Evolutionary conservation across 2,329 filamentous ascomycete species (phyloP).

Genomic region (Seiridium cupressi): DNA sequence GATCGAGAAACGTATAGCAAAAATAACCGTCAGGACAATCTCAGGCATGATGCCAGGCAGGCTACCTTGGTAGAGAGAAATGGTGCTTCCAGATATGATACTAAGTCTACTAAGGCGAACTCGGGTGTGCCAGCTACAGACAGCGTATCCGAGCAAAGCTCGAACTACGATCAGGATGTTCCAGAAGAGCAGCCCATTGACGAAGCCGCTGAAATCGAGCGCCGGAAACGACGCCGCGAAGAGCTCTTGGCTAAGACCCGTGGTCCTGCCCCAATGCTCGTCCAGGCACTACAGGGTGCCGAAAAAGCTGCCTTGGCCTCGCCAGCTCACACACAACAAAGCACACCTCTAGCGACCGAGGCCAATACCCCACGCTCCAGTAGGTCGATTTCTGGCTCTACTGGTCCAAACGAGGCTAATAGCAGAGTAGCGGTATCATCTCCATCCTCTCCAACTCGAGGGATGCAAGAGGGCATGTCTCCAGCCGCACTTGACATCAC

Average conservation of each 20-base stretch:
- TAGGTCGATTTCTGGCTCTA: constrained; percentile 27
- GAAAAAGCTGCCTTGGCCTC: constrained; percentile 57
- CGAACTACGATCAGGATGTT: constrained; percentile 36
- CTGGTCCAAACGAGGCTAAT: constrained; percentile 19
- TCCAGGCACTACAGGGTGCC: constrained; percentile 68
- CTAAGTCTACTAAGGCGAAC: constrained; percentile 61
- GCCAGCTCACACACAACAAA: constrained; percentile 45
- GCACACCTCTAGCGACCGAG: constrained; percentile 37
- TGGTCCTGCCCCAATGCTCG: constrained; percentile 69
- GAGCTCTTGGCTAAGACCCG: constrained; percentile 82
- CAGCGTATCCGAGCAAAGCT: constrained; percentile 30
- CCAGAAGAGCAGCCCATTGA: constrained; percentile 62
- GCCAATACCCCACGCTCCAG: constrained; percentile 45
- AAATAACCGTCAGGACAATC: constrained; percentile 47
- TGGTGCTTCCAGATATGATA: constrained; percentile 59
- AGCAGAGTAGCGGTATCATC: constrained; percentile 24
- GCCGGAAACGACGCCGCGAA: constrained; percentile 79
- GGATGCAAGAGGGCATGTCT: constrained; percentile 51
- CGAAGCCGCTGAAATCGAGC: constrained; percentile 80
- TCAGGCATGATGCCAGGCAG: constrained; percentile 53
- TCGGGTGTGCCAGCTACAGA: constrained; percentile 21
- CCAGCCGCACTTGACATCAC: constrained; percentile 61
- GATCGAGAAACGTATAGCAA: constrained; percentile 32
- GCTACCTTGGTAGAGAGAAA: constrained; percentile 57
- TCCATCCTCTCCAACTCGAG: constrained; percentile 37